A percentile compares a stretch with the other conserved stretches of the same genome.
Conservation (phyloP, 768 basidiomycete genomes). For the Mycena olivaceomarginata region DNA sequence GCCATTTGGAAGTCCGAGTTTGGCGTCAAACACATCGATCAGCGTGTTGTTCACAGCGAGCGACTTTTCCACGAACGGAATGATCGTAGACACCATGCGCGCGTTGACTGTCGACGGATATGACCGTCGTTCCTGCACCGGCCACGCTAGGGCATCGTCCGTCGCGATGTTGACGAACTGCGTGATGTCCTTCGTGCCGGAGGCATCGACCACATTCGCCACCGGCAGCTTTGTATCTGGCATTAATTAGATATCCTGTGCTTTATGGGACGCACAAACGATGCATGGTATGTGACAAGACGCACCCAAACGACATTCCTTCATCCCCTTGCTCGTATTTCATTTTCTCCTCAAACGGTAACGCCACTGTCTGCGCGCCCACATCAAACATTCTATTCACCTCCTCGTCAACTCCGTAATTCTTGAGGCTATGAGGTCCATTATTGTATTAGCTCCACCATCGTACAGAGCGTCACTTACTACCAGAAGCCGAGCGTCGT, state of each 20-base stretch:
- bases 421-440: conserved; percentile 57
- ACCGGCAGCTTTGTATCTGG: conserved; percentile 65
- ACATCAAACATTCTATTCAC: conserved; percentile 64
- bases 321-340: conserved; percentile 63
- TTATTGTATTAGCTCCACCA: neutral
- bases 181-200: conserved; percentile 62
- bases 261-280: neutral
- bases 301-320: conserved; percentile 62
- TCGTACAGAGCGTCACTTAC: conserved; percentile 52
- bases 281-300: conserved; percentile 16
- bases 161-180: conserved; percentile 71
- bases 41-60: conserved; percentile 60
- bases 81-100: conserved; percentile 59
- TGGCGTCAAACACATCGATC: conserved; percentile 64
- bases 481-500: conserved; percentile 72
- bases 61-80: conserved; percentile 45
- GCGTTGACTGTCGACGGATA: conserved; percentile 65
- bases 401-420: conserved; percentile 63
- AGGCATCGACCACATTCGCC: conserved; percentile 65
- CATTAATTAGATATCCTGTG: neutral
- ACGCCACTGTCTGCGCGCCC: conserved; percentile 61
- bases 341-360: conserved; percentile 65
- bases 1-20: conserved; percentile 64
- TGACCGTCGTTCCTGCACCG: conserved; percentile 60
- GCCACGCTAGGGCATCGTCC: conserved; percentile 70